Evolutionary conservation across 495 filamentous ascomycete species (phyloP).

Genomic region (Penicillium chermesinum): DNA sequence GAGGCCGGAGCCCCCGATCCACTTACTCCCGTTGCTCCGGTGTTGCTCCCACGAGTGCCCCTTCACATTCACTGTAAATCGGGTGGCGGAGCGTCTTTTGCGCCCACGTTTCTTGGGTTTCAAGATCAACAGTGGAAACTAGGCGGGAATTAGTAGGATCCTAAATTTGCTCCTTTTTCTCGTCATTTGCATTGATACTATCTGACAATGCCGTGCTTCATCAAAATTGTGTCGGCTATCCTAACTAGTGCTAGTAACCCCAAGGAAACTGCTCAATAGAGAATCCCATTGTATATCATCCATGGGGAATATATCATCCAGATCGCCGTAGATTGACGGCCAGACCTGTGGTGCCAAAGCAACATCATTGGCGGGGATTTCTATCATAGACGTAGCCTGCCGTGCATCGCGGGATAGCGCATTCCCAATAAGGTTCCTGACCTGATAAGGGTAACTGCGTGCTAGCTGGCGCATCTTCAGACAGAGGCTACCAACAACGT

Average conservation of each 20-base stretch:
- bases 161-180: no score
- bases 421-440: slow-evolving; percentile 8
- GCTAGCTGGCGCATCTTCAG: slow-evolving; percentile 14
- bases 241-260: slow-evolving; percentile 6
- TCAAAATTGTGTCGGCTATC: no score
- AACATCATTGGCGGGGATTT: slow-evolving; percentile 1
- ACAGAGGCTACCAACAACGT: slow-evolving; percentile 15
- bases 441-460: slow-evolving; percentile 16
- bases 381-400: slow-evolving; percentile 4
- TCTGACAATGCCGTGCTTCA: no score
- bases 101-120: no score
- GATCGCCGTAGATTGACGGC: slow-evolving; percentile 16
- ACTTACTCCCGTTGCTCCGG: no score
- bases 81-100: no score
- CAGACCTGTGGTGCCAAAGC: slow-evolving; percentile 8
- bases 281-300: slow-evolving; percentile 20
- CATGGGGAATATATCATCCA: slow-evolving; percentile 19
- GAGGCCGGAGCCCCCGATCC: no score
- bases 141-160: no score
- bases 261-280: slow-evolving; percentile 14
- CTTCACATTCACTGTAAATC: no score
- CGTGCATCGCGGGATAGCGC: slow-evolving; percentile 1
- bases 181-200: no score
- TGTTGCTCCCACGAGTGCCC: no score
- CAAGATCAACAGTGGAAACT: no score